Conservation (phyloP, 257 asterid genomes). For the Rauvolfia tetraphylla region DNA sequence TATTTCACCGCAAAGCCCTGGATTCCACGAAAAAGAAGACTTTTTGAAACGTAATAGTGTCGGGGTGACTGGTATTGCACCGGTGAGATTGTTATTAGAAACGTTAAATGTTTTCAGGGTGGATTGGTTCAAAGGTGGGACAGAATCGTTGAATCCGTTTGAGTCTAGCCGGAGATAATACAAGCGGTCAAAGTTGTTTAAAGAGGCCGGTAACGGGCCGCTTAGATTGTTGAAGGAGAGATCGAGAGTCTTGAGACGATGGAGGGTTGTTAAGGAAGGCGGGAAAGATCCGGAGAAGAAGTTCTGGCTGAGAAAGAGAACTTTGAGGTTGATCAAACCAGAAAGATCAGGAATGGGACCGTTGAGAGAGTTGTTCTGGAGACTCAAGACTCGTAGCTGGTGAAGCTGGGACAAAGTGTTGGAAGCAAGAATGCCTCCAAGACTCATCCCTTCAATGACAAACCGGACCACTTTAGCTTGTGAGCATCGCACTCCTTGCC, state of each 20-base stretch:
- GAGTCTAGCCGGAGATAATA: constrained; percentile 69
- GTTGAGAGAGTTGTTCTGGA: constrained; percentile 72
- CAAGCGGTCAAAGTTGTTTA: constrained; percentile 49
- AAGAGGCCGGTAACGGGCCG: constrained; percentile 45
- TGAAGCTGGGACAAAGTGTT: constrained; percentile 43
- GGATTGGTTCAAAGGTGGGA: constrained; percentile 71
- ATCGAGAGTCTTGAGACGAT: constrained; percentile 75
- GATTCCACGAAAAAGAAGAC: constrained; percentile 51
- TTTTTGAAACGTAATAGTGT: constrained; percentile 49
- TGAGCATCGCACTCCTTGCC: constrained; percentile 63
- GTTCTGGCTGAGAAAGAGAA: constrained; percentile 55
- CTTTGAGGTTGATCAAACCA: constrained; percentile 50
- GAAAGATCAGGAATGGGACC: constrained; percentile 84
- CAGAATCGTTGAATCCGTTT: constrained; percentile 77
- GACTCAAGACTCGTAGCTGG: constrained; percentile 67
- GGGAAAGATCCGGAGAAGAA: constrained; percentile 58
- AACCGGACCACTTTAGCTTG: constrained; percentile 41
- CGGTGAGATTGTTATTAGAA: constrained; percentile 64
- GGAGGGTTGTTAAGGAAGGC: constrained; percentile 59
- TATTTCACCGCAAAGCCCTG: constrained; percentile 72
- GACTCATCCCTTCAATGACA: constrained; percentile 34
- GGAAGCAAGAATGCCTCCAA: constrained; percentile 58
- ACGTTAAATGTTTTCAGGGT: constrained; percentile 55
- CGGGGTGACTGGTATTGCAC: constrained; percentile 68
- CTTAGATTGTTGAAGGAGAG: constrained; percentile 63